phyloP scores from a whole-genome alignment of 2,329 filamentous ascomycete species.

The Paraphoma chrysanthemicola region DNA sequence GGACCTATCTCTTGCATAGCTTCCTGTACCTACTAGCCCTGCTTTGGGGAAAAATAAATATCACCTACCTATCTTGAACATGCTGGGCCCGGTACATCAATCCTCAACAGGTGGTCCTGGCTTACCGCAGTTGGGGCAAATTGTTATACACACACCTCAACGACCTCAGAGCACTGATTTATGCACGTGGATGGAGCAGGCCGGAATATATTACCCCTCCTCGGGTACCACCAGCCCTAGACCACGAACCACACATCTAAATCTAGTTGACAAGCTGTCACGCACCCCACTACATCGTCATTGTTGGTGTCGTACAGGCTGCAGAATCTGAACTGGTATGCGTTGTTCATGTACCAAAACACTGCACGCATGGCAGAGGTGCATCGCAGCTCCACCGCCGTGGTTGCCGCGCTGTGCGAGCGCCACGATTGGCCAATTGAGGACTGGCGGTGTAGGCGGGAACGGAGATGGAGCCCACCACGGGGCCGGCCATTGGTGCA shows the following conservation, averaged over 20 bases:
- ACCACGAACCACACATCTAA: not conserved
- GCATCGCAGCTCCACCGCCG: slow-evolving; percentile 12
- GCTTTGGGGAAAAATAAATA: not conserved
- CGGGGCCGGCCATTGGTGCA: slow-evolving; percentile 17
- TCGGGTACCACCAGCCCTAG: not conserved
- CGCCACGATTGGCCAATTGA: slow-evolving; percentile 18
- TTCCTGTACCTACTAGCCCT: not conserved
- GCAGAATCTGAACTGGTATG: slow-evolving; percentile 29
- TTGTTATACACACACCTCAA: not conserved
- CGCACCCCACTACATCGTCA: slow-evolving; percentile 12
- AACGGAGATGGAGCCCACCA: slow-evolving; percentile 12
- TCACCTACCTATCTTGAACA: not conserved
- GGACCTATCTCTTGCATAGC: not conserved
- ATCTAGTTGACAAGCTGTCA: slow-evolving; percentile 7
- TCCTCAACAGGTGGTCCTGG: not conserved
- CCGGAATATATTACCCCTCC: not conserved
- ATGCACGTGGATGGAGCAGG: not conserved
- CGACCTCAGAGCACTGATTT: not conserved
- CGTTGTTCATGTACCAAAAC: slow-evolving; percentile 28
- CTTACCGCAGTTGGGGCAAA: not conserved
- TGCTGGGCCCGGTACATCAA: not conserved
- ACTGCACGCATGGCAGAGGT: slow-evolving; percentile 24
- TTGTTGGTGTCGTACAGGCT: not conserved
- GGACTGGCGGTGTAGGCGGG: slow-evolving; percentile 37
- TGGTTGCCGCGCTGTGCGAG: slow-evolving; percentile 23